phyloP scores from a whole-genome alignment of 768 basidiomycete genomes.

The Solioccasus polychromus region DNA sequence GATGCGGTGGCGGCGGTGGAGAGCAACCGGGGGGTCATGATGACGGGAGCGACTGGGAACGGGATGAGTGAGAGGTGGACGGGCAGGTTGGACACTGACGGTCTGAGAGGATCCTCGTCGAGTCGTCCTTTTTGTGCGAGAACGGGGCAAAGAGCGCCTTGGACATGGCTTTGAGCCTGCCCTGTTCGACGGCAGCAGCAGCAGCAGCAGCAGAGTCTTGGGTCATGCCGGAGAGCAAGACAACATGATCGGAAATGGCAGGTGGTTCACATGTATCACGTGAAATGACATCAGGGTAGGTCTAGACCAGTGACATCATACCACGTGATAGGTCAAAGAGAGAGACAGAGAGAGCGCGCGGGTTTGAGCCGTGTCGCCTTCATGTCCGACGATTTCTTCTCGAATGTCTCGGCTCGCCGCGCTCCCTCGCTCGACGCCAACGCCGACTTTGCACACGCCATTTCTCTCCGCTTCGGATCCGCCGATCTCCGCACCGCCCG shows the following conservation, averaged over 20 bases:
- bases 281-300: constrained; percentile 23
- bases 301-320: constrained; percentile 33
- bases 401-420: constrained; percentile 26
- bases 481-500: constrained; percentile 38
- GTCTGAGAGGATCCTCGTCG: constrained; percentile 70
- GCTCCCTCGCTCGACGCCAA: not conserved
- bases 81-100: constrained; percentile 44
- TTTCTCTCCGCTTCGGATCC: constrained; percentile 43
- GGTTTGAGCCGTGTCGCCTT: no score
- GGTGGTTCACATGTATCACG: constrained; percentile 18
- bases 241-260: not conserved
- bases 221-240: no score
- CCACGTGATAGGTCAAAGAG: constrained; percentile 20
- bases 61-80: constrained; percentile 1
- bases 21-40: constrained; percentile 87
- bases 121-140: constrained; percentile 54
- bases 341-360: no score
- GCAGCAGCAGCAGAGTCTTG: no score
- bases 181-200: no score
- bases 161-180: constrained; percentile 61
- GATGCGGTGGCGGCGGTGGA: constrained; percentile 66
- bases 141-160: constrained; percentile 73
- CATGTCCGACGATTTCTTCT: constrained; percentile 43
- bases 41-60: constrained; percentile 70
- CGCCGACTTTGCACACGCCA: constrained; percentile 52